Conservation (phyloP, 805 yeast species). For the Candida boleticola region DNA sequence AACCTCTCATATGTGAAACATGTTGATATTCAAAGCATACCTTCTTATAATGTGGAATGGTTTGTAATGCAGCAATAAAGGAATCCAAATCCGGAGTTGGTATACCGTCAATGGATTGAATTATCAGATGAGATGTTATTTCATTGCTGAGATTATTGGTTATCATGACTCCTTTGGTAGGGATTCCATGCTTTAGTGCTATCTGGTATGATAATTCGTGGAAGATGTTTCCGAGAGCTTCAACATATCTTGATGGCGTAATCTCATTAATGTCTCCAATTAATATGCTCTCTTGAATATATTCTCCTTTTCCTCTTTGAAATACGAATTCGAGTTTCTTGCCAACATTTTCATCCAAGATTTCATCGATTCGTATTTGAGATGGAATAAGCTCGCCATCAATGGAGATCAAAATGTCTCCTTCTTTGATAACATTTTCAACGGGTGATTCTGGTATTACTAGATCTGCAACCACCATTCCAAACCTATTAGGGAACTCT, state of each 20-base stretch:
- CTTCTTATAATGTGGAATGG: conserved; percentile 69
- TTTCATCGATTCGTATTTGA: conserved; percentile 76
- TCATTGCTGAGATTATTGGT: too few relatives aligned
- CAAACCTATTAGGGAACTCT: conserved; percentile 69
- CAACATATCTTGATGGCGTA: conserved; percentile 78
- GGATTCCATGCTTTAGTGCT: conserved; percentile 79
- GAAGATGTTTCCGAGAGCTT: conserved; percentile 83
- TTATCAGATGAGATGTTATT: too few relatives aligned
- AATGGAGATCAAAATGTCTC: conserved; percentile 77
- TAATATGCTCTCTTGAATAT: conserved; percentile 26
- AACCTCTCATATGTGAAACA: too few relatives aligned
- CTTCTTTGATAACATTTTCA: conserved; percentile 67
- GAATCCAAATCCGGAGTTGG: conserved; percentile 71
- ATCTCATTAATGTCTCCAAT: conserved; percentile 79
- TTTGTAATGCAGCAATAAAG: conserved; percentile 73
- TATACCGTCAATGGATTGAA: conserved; percentile 73
- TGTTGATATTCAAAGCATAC: too few relatives aligned
- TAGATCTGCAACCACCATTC: conserved; percentile 78
- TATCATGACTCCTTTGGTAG: conserved; percentile 80
- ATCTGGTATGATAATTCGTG: conserved; percentile 84
- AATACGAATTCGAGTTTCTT: conserved; percentile 52
- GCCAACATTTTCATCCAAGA: conserved; percentile 71
- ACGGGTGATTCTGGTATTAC: conserved; percentile 87
- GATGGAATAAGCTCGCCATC: conserved; percentile 62
- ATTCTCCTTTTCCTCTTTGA: conserved; percentile 53